These are phyloP conservation scores for Rhizopogon hawkerae DNA, from an alignment of 1,284 basidiomycete species.

Conservation along the genomic window DNA sequence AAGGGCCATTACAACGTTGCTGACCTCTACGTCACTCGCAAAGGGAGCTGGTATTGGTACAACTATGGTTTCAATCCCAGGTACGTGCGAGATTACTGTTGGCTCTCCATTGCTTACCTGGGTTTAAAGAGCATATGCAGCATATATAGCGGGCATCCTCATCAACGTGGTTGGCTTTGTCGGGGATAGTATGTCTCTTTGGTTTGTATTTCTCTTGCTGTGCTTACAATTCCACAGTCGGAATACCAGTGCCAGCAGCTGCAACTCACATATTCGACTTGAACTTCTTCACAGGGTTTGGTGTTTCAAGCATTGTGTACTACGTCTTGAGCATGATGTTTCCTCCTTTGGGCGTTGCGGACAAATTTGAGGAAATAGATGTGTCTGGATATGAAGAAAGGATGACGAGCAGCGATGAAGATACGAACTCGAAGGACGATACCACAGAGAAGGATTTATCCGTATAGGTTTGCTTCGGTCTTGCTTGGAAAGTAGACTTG, in stretches of 20 bases:
- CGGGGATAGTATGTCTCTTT: constrained; percentile 43
- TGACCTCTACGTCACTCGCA: constrained; percentile 61
- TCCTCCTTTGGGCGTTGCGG: constrained; percentile 47
- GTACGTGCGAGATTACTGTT: constrained; percentile 22
- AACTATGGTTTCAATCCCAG: constrained; percentile 68
- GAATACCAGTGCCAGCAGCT: constrained; percentile 42
- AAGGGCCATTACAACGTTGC: constrained; percentile 64
- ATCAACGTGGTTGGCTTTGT: constrained; percentile 77
- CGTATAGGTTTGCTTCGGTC: background rate
- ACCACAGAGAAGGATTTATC: background rate
- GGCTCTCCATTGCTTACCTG: background rate
- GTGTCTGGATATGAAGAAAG: constrained; percentile 31
- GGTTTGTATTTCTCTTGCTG: constrained; percentile 23
- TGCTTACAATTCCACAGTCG: background rate
- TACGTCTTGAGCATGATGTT: constrained; percentile 47
- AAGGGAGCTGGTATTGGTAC: constrained; percentile 70
- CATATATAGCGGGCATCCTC: constrained; percentile 69
- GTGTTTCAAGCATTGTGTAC: constrained; percentile 60
- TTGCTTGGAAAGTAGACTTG: background rate
- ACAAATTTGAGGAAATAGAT: constrained; percentile 57
- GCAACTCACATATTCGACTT: constrained; percentile 66
- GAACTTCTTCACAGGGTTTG: constrained; percentile 78
- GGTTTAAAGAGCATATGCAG: constrained; percentile 50
- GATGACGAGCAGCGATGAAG: background rate
- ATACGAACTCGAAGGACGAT: background rate